phyloP scores from a whole-genome alignment of 192 early-diverging fungal genomes.

The Geranomyces variabilis region DNA sequence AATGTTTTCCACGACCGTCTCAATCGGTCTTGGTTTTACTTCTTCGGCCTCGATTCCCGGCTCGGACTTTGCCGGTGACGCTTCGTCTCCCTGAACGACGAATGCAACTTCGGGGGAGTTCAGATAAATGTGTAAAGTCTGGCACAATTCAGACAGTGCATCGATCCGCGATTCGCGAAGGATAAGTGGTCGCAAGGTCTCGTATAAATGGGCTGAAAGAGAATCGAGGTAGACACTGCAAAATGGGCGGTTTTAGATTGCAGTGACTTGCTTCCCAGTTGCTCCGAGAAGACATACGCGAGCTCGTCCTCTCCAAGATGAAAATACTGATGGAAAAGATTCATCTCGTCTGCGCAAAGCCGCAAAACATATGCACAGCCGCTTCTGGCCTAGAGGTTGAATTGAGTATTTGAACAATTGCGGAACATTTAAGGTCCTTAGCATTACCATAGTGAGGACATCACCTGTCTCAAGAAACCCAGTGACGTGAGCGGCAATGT shows the following conservation, averaged over 20 bases:
- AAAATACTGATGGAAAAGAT: slow-evolving; percentile 82
- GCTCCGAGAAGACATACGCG: slow-evolving; percentile 63
- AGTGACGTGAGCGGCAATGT: slow-evolving; percentile 65
- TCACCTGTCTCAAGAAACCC: slow-evolving; percentile 46
- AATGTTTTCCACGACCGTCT: slow-evolving; percentile 74
- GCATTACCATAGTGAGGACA: slow-evolving; percentile 30
- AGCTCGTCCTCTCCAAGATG: slow-evolving; percentile 71
- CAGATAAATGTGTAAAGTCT: slow-evolving; percentile 65
- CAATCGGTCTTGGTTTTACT: slow-evolving; percentile 45
- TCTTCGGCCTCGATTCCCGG: slow-evolving; percentile 4
- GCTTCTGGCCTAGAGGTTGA: slow-evolving; percentile 57
- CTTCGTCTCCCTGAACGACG: not conserved
- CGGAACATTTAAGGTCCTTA: not conserved
- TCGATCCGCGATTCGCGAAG: slow-evolving; percentile 84
- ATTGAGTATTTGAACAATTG: not conserved
- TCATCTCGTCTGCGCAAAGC: slow-evolving; percentile 82
- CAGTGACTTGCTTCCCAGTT: not conserved
- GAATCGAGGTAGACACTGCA: slow-evolving; percentile 74
- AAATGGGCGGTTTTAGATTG: not conserved
- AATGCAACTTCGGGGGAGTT: slow-evolving; percentile 37
- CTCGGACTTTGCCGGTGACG: not conserved
- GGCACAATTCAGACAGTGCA: slow-evolving; percentile 80
- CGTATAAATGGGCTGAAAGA: slow-evolving; percentile 74
- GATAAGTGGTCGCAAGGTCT: slow-evolving; percentile 84
- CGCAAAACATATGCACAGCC: slow-evolving; percentile 85